Evolutionary conservation across 2,329 filamentous ascomycete genomes (phyloP), one percentile per base, ranked within the genome.

Genomic region (Alternaria dauci): DNA sequence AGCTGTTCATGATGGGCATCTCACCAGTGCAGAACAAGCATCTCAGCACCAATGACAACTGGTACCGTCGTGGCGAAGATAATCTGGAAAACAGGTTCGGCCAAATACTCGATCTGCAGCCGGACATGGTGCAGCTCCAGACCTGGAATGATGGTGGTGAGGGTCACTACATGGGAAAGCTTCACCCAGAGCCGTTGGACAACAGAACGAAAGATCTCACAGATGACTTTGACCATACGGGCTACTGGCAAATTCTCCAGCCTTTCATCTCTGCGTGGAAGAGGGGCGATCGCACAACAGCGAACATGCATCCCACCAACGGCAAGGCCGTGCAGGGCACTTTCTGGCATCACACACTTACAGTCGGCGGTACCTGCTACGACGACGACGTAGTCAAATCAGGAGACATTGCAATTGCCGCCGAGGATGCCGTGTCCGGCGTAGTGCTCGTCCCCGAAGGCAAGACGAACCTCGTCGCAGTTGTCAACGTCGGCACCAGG

Each of bases 101-200:
- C 28, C 71, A 67, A 57, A 71, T 75, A 11, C 68, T 81, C 1
- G 41, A 57, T 8, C 34, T 80, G 9, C 69, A 76, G 48, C 78
- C 79, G 2, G 76, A 80, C 48, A 78, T 80, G 52, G 62, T 80
- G 9, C 74, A 81, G 62, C 65, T 80, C 5, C 77, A 79, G 47
- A 79, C 77, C 14, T 81, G 79, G 79, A 81, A 81, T 50, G 79
- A 81, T 51, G 77, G 71, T 0, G 78, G 78, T 2, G 79, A 81
- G 53, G 68, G 67, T 11, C 79, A 80, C 59, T 81, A 81, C 53
- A 76, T 81, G 60, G 79, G 78, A 1, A 77, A 78, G n/a, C 55
- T 76, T 9, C 81, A 78, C 77, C 59, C 61, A 1, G 78, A 80
- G 36, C 68, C 73, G 1, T 71, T 78, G 46, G 60, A 61, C 8